Evolutionary conservation across 345 rosid species (phyloP).

Genomic region (Turritis glabra): DNA sequence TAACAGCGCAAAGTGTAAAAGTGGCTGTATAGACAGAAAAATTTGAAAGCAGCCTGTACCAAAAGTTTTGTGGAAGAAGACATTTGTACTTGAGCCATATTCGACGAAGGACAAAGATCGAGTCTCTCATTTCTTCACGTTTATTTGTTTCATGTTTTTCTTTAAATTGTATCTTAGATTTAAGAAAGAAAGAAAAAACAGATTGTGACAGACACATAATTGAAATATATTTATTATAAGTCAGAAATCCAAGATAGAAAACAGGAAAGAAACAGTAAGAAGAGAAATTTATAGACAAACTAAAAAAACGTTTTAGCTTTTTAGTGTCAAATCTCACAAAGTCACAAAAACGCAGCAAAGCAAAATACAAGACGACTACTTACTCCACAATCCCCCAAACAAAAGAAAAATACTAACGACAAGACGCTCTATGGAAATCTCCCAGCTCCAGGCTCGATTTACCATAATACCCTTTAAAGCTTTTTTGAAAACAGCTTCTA

Average conservation of each 20-base stretch:
- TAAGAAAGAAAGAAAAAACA: neutral
- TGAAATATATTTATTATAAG: neutral
- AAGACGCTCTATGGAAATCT: slow-evolving; percentile 28
- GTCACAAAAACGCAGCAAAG: neutral
- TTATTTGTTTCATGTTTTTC: neutral
- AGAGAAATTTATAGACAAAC: neutral
- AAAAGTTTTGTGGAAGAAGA: slow-evolving; percentile 29
- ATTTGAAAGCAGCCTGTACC: slow-evolving; percentile 6
- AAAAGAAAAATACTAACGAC: neutral
- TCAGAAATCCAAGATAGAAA: neutral
- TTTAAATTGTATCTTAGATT: neutral
- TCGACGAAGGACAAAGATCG: neutral
- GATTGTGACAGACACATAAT: neutral
- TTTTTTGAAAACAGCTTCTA: slow-evolving; percentile 32
- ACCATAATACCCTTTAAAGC: slow-evolving; percentile 29
- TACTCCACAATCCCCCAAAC: neutral
- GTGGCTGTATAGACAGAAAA: slow-evolving; percentile 21
- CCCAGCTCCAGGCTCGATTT: slow-evolving; percentile 24
- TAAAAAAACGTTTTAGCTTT: slow-evolving; percentile 1
- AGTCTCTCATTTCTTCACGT: slow-evolving; percentile 13
- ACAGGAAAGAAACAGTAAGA: neutral
- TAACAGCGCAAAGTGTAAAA: slow-evolving; percentile 24
- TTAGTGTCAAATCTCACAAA: neutral
- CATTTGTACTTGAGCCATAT: slow-evolving; percentile 15
- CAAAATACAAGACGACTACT: neutral